Evolutionary conservation across 1,284 basidiomycete genomes (phyloP).

Genomic region (Boletus holoroseus): DNA sequence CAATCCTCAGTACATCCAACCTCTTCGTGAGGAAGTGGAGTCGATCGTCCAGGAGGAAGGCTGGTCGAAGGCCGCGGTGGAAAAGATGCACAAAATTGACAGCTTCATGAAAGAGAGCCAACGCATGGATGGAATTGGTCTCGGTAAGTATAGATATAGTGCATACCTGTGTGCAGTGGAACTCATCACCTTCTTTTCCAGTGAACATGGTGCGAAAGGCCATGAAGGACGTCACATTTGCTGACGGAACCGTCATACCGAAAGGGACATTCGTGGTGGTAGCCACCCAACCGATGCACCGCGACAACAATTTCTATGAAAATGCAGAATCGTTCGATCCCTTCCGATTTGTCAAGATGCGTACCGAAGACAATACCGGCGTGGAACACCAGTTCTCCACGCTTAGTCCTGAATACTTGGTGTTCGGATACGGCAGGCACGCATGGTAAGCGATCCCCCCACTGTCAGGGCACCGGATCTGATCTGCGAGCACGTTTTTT

Average conservation of each 20-base stretch:
- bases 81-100: constrained; percentile 42
- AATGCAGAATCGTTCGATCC: constrained; percentile 30
- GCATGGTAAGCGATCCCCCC: constrained; percentile 13
- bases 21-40: constrained; percentile 43
- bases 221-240: constrained; percentile 36
- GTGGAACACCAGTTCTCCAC: constrained; percentile 17
- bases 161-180: background rate
- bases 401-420: constrained; percentile 10
- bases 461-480: too few species aligned
- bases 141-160: constrained; percentile 25
- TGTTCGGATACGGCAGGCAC: constrained; percentile 18
- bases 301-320: constrained; percentile 25
- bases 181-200: constrained; percentile 11
- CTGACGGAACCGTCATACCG: constrained; percentile 40
- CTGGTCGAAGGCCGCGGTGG: constrained; percentile 40
- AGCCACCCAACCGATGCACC: constrained; percentile 25
- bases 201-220: constrained; percentile 34
- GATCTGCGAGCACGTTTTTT: too few species aligned
- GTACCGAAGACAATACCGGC: background rate
- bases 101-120: constrained; percentile 45
- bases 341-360: constrained; percentile 29
- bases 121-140: constrained; percentile 30
- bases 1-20: constrained; percentile 35
- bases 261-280: constrained; percentile 31
- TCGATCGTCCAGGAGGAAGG: constrained; percentile 36